Conservation (phyloP, 2,329 filamentous ascomycete genomes). For the Ophiostoma sp. region DNA sequence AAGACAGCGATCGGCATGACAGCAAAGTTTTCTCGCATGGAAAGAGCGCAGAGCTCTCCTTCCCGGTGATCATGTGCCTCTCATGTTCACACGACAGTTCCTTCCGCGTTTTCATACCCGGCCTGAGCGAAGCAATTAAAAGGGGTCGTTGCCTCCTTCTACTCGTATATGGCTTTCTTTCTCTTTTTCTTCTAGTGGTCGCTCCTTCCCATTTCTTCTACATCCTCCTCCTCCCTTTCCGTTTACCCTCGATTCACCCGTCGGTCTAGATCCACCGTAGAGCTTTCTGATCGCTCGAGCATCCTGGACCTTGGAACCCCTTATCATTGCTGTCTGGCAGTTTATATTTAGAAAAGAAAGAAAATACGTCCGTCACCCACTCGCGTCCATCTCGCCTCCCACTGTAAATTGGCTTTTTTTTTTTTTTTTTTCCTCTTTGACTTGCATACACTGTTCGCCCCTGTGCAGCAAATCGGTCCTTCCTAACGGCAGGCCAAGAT, state of each 20-base stretch:
- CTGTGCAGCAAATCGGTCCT: constrained; percentile 10
- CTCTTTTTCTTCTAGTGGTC: neutral
- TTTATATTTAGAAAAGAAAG: constrained; percentile 1
- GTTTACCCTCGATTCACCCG: constrained; percentile 9
- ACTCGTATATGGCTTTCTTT: neutral
- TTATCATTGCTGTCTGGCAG: constrained; percentile 2
- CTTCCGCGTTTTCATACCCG: neutral
- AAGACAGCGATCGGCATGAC: constrained; percentile 17
- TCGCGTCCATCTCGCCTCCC: neutral
- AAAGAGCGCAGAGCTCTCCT: constrained; percentile 14
- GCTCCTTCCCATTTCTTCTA: constrained; percentile 8
- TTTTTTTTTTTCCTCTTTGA: neutral
- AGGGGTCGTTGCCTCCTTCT: constrained; percentile 5
- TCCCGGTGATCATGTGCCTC: constrained; percentile 7
- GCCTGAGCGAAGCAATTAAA: neutral
- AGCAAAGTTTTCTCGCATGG: constrained; percentile 14
- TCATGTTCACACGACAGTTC: constrained; percentile 3
- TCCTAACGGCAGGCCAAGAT: neutral
- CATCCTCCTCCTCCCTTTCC: neutral
- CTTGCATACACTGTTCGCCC: constrained; percentile 1
- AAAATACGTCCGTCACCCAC: neutral
- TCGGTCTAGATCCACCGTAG: constrained; percentile 4
- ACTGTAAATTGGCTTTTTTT: neutral
- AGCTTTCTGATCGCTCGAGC: neutral
- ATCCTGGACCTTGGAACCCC: constrained; percentile 1